Conservation (phyloP, 2,329 filamentous ascomycete species). For the Ophiobolus disseminans region DNA sequence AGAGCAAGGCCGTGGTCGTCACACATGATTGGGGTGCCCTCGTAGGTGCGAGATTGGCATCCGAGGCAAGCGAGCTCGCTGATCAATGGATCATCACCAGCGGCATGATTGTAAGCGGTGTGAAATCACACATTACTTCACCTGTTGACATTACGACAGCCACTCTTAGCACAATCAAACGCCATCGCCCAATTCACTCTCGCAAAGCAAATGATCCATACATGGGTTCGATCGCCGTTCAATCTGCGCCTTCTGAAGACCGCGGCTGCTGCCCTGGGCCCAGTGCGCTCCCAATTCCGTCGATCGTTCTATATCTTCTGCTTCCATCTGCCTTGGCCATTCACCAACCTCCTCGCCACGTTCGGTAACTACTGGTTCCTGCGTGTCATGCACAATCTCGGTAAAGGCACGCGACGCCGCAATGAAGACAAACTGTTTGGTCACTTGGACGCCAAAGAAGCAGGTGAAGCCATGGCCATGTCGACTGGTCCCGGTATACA, state of each 20-base stretch:
- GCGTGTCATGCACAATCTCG: conserved; percentile 49
- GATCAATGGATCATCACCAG: conserved; percentile 64
- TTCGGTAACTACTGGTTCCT: conserved; percentile 61
- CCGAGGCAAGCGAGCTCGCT: conserved; percentile 63
- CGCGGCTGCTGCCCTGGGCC: conserved; percentile 52
- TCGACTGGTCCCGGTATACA: conserved; percentile 58
- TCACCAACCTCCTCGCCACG: conserved; percentile 54
- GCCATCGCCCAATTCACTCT: conserved; percentile 50
- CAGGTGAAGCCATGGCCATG: conserved; percentile 59
- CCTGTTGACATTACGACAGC: conserved; percentile 37
- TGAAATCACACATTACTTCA: neutral
- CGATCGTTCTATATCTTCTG: conserved; percentile 64
- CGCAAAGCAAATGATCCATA: conserved; percentile 59
- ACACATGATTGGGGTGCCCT: conserved; percentile 64
- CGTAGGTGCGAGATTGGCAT: conserved; percentile 62
- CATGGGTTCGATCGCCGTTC: conserved; percentile 55
- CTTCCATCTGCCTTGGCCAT: conserved; percentile 58
- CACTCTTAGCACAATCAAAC: conserved; percentile 53
- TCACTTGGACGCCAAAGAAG: conserved; percentile 26
- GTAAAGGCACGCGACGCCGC: conserved; percentile 38
- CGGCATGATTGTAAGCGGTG: conserved; percentile 57
- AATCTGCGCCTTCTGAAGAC: conserved; percentile 55
- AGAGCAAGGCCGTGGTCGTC: conserved; percentile 54
- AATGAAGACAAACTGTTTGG: conserved; percentile 16
- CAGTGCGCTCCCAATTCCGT: conserved; percentile 57